Conservation (phyloP, 192 early-diverging fungal species). For the Podila verticillata region DNA sequence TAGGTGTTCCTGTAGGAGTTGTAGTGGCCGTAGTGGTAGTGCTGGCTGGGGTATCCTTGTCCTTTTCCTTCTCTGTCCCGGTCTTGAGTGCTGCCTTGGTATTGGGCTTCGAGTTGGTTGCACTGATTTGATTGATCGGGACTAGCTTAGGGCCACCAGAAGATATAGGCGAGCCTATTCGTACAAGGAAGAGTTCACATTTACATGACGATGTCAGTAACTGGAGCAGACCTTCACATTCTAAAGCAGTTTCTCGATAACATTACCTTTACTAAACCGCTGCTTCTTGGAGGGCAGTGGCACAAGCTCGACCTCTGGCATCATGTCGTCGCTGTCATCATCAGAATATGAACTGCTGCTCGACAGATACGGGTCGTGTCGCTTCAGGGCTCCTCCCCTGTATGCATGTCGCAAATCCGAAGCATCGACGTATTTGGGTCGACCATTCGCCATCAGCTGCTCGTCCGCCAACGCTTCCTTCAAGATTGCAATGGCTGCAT, state of each 20-base stretch:
- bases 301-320: neutral
- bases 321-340: neutral
- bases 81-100: neutral
- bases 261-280: constrained; percentile 18
- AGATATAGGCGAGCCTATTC: neutral
- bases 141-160: constrained; percentile 17
- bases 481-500: constrained; percentile 19
- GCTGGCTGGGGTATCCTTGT: neutral
- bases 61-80: constrained; percentile 6
- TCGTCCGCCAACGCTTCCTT: neutral
- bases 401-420: neutral
- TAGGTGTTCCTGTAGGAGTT: neutral
- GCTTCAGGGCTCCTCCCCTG: neutral
- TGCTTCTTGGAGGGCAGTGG: constrained; percentile 10
- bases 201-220: neutral
- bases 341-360: neutral
- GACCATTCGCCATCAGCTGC: neutral
- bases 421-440: neutral
- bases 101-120: neutral
- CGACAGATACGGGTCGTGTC: neutral
- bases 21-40: neutral
- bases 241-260: neutral
- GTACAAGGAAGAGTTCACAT: neutral
- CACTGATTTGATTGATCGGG: constrained; percentile 37
- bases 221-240: neutral